Evolutionary conservation across 371 early-diverging fungal genomes (phyloP).

Genomic region (Sanchytrium tribonematis): DNA sequence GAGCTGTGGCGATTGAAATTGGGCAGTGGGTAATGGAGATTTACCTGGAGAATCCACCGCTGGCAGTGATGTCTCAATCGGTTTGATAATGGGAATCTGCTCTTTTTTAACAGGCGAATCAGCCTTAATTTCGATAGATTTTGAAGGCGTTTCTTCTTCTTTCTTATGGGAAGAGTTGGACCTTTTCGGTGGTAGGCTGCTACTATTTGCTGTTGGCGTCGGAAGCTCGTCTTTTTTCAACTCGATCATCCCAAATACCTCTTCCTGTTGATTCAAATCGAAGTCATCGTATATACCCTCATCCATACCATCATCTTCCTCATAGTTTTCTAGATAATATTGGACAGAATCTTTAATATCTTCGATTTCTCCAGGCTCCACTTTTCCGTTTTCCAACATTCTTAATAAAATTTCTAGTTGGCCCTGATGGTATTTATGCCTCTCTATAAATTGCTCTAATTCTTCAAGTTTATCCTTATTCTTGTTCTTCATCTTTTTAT

Average conservation of each 20-base stretch:
- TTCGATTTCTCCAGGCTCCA: conserved; percentile 20
- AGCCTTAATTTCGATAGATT: no score
- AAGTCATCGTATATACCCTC: conserved; percentile 73
- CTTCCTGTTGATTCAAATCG: conserved; percentile 51
- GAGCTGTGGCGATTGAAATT: not conserved
- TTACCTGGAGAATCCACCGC: not conserved
- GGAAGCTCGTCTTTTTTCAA: not conserved
- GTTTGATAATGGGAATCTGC: no score
- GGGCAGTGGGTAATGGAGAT: not conserved
- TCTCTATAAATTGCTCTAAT: conserved; percentile 39
- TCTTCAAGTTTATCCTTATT: conserved; percentile 32
- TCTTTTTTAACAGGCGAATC: not conserved
- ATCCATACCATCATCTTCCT: conserved; percentile 67
- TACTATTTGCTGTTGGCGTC: no score
- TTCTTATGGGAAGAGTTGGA: not conserved
- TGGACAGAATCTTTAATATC: conserved; percentile 51
- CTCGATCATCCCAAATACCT: conserved; percentile 19
- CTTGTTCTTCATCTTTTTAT: conserved; percentile 41
- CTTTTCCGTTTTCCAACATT: conserved; percentile 60
- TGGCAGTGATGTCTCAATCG: not conserved
- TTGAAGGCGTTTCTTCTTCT: not conserved
- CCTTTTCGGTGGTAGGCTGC: not conserved
- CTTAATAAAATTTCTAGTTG: conserved; percentile 65
- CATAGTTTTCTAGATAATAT: conserved; percentile 47
- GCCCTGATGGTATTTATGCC: conserved; percentile 62